A percentile compares a stretch with the other conserved stretches of the same genome.
Conservation (phyloP, 441 rosid species). For the Adansonia gregorii region DNA sequence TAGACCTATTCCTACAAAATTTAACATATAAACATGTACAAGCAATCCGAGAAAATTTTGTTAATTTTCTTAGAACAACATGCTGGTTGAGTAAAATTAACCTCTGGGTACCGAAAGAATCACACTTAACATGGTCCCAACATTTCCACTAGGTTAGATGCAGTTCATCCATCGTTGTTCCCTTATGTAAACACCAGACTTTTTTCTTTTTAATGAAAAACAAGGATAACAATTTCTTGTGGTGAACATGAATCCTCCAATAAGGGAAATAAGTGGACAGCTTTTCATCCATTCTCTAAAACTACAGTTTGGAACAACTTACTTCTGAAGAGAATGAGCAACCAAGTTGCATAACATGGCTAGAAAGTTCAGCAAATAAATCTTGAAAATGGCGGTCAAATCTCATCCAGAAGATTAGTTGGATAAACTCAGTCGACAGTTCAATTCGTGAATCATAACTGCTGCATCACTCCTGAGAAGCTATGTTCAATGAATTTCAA, state of each 20-base stretch:
- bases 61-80: not conserved
- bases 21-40: not conserved
- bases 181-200: not conserved
- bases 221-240: not conserved
- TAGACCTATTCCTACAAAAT: not conserved
- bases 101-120: not conserved
- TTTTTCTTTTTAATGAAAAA: not conserved
- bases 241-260: not conserved
- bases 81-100: not conserved
- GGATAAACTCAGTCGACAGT: not conserved
- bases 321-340: not conserved
- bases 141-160: not conserved
- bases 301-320: constrained; percentile 1
- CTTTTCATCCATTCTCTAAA: not conserved
- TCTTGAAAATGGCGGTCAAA: not conserved
- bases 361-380: not conserved
- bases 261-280: not conserved
- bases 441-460: not conserved
- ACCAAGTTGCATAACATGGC: not conserved
- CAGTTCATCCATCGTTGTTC: not conserved
- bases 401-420: not conserved
- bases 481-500: not conserved
- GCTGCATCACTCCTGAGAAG: not conserved
- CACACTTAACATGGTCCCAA: not conserved
- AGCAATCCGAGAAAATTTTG: not conserved